Percentiles rank a stretch among this genome's conserved stretches.
phyloP scores from a whole-genome alignment of 306 rosid genomes.

The Abrus precatorius region DNA sequence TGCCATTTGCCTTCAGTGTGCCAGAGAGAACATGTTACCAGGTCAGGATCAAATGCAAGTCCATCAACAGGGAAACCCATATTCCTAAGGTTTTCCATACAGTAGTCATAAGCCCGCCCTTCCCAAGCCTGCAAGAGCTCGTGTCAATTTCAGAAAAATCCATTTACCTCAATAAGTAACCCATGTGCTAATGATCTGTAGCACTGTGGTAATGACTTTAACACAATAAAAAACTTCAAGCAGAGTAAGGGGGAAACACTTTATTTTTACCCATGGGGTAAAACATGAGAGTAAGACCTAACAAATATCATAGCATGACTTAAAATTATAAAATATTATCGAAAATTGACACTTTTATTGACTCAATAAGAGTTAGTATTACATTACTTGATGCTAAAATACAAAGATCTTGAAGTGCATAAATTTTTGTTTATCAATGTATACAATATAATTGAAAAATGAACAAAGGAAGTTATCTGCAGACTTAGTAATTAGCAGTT shows the following conservation, averaged over 20 bases:
- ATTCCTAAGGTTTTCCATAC: constrained; percentile 89
- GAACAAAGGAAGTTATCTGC: constrained; percentile 20
- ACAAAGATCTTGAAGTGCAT: background rate
- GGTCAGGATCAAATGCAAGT: constrained; percentile 90
- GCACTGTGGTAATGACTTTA: constrained; percentile 20
- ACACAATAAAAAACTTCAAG: constrained; percentile 28
- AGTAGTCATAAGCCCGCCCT: constrained; percentile 97
- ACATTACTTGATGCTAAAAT: constrained; percentile 37
- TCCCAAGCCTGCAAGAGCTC: constrained; percentile 88
- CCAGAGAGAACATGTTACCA: constrained; percentile 65
- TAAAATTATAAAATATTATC: constrained; percentile 7
- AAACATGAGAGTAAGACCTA: background rate
- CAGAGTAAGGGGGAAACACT: constrained; percentile 18
- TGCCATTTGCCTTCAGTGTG: constrained; percentile 46
- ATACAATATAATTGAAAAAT: constrained; percentile 17
- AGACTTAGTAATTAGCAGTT: constrained; percentile 29
- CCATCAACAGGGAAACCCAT: constrained; percentile 95
- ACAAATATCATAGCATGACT: background rate
- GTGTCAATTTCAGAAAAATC: constrained; percentile 41
- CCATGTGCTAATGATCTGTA: background rate
- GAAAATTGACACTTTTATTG: background rate
- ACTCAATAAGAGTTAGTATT: constrained; percentile 16
- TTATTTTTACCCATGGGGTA: constrained; percentile 12
- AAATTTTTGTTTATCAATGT: constrained; percentile 12
- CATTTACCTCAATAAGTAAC: background rate